phyloP scores from a whole-genome alignment of 1,139 yeast genomes.

The Yamadazyma kanchanaburiensis region DNA sequence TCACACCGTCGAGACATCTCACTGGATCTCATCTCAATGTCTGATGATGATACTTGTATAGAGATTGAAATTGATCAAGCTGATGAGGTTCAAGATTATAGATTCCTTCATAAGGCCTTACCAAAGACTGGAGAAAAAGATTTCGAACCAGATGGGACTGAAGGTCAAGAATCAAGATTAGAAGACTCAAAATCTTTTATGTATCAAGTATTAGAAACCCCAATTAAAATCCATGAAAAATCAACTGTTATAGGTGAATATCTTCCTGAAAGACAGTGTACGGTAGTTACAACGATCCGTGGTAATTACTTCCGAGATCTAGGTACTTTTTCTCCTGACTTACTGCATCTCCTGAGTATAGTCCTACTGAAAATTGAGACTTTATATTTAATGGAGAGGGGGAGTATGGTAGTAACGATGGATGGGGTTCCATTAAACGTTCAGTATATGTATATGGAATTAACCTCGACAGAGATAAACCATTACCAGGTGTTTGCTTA shows the following conservation, averaged over 20 bases:
- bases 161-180: constrained; percentile 51
- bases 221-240: constrained; percentile 58
- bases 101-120: constrained; percentile 16
- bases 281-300: constrained; percentile 50
- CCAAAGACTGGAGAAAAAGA: constrained; percentile 77
- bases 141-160: constrained; percentile 79
- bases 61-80: constrained; percentile 24
- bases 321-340: constrained; percentile 42
- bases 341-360: background rate
- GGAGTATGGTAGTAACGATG: constrained; percentile 61
- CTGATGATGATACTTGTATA: constrained; percentile 6
- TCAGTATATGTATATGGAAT: constrained; percentile 59
- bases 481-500: constrained; percentile 69
- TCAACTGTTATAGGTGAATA: constrained; percentile 47
- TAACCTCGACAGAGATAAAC: constrained; percentile 32
- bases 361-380: constrained; percentile 48
- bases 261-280: constrained; percentile 33
- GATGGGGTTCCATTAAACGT: constrained; percentile 48
- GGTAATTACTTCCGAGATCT: constrained; percentile 76
- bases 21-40: background rate
- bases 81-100: constrained; percentile 61
- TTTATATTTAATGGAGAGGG: constrained; percentile 78
- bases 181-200: constrained; percentile 62
- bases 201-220: constrained; percentile 62
- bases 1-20: background rate